Evolutionary conservation across 2,329 filamentous ascomycete genomes (phyloP).

Genomic region (Alternaria postmessia): DNA sequence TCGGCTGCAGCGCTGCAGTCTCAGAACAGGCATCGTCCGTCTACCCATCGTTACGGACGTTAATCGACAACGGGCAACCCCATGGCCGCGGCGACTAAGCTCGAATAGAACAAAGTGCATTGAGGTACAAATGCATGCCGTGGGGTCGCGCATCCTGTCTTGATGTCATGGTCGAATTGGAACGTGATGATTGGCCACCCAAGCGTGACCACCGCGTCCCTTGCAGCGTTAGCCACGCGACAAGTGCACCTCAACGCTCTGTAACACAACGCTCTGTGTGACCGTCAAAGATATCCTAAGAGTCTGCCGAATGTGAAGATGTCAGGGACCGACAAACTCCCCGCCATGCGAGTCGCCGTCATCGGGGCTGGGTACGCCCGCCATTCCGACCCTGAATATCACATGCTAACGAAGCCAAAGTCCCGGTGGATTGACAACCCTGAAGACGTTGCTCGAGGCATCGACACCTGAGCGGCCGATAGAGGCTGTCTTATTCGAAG

Average conservation of each 20-base stretch:
- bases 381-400: background rate
- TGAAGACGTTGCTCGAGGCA: slow-evolving; percentile 43
- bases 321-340: slow-evolving; percentile 22
- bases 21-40: slow-evolving; percentile 1
- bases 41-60: background rate
- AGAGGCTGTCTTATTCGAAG: slow-evolving; percentile 57
- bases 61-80: background rate
- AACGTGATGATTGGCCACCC: background rate
- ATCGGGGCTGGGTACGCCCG: slow-evolving; percentile 39
- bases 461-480: slow-evolving; percentile 47
- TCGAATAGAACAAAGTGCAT: background rate
- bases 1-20: slow-evolving; percentile 1
- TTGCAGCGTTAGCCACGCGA: background rate
- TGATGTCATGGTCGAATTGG: background rate
- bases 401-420: slow-evolving; percentile 15
- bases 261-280: background rate
- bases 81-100: background rate
- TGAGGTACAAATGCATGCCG: background rate
- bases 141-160: background rate
- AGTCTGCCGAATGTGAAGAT: slow-evolving; percentile 4
- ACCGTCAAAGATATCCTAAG: background rate
- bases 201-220: background rate
- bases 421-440: slow-evolving; percentile 37
- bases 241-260: background rate
- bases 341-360: slow-evolving; percentile 37